These are phyloP conservation scores for Coniochaeta sp. DNA, from an alignment of 2,329 filamentous ascomycete genomes.

Conservation along the genomic window DNA sequence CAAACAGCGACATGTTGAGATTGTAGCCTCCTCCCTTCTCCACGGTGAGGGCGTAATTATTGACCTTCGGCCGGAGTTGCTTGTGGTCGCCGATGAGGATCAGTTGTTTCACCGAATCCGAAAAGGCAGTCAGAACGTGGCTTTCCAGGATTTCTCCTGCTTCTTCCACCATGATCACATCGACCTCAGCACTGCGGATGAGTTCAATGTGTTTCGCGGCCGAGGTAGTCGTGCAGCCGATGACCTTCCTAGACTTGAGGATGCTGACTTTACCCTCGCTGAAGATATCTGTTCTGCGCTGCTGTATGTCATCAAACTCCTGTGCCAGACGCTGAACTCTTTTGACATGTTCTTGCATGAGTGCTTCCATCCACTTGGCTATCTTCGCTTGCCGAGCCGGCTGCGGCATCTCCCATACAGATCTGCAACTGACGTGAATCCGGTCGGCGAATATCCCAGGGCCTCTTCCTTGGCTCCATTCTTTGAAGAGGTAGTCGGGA, in stretches of 20 bases:
- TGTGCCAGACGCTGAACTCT: conserved; percentile 28
- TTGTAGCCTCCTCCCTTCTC: conserved; percentile 60
- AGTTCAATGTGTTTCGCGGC: conserved; percentile 54
- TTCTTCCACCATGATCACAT: conserved; percentile 61
- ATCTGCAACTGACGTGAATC: conserved; percentile 16
- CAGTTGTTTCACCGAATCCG: conserved; percentile 48
- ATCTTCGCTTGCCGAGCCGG: conserved; percentile 26
- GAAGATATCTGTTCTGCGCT: conserved; percentile 33
- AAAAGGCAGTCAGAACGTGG: conserved; percentile 56
- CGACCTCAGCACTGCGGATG: conserved; percentile 45
- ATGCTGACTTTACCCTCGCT: conserved; percentile 31
- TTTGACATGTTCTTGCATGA: conserved; percentile 42
- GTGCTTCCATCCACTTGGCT: conserved; percentile 31
- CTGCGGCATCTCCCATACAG: conserved; percentile 45
- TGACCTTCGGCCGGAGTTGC: conserved; percentile 62
- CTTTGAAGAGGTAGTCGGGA: conserved; percentile 40
- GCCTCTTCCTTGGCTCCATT: conserved; percentile 41
- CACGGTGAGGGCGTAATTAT: conserved; percentile 50
- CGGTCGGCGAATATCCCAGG: conserved; percentile 32
- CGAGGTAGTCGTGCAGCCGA: conserved; percentile 64
- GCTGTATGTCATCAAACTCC: conserved; percentile 33
- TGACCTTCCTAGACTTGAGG: conserved; percentile 49
- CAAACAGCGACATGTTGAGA: conserved; percentile 61
- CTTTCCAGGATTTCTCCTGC: conserved; percentile 66
- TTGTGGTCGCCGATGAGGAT: conserved; percentile 68